These are phyloP conservation scores for Avena insularis DNA, from an alignment of 176 grass and related monocot genomes.

Conservation along the genomic window DNA sequence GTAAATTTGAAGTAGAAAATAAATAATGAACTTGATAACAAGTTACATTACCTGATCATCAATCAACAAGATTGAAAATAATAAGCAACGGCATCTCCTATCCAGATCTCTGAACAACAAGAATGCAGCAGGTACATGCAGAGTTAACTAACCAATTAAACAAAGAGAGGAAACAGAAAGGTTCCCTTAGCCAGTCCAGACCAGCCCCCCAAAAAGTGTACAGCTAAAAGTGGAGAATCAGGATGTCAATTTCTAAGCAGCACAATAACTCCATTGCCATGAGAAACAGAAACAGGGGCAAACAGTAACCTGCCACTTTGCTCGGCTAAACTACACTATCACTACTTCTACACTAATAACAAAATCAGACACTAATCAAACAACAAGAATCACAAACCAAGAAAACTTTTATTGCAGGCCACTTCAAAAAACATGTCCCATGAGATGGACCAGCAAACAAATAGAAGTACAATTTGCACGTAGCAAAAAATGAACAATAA, in stretches of 20 bases:
- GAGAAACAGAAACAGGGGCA: conserved; percentile 2
- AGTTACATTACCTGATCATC: background rate
- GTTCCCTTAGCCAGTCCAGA: background rate
- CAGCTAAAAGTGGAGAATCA: background rate
- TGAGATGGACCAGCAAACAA: background rate
- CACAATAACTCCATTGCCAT: conserved; percentile 38
- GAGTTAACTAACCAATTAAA: background rate
- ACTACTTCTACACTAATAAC: background rate
- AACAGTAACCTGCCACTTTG: conserved; percentile 47
- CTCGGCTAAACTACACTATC: conserved; percentile 1
- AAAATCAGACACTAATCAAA: background rate
- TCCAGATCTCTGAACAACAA: background rate
- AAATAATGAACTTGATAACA: background rate
- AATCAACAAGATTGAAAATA: background rate
- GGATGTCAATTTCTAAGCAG: conserved; percentile 36
- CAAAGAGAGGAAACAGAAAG: background rate
- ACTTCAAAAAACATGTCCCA: background rate
- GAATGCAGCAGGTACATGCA: background rate
- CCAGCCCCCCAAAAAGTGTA: background rate
- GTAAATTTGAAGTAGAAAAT: background rate
- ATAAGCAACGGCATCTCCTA: background rate
- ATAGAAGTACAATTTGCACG: background rate
- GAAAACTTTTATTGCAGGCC: background rate
- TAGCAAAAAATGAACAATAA: background rate
- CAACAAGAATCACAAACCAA: background rate